A percentile compares a stretch with the other conserved stretches of the same genome.
phyloP scores from a whole-genome alignment of 1,284 basidiomycete genomes.

The Puccinia horiana region DNA sequence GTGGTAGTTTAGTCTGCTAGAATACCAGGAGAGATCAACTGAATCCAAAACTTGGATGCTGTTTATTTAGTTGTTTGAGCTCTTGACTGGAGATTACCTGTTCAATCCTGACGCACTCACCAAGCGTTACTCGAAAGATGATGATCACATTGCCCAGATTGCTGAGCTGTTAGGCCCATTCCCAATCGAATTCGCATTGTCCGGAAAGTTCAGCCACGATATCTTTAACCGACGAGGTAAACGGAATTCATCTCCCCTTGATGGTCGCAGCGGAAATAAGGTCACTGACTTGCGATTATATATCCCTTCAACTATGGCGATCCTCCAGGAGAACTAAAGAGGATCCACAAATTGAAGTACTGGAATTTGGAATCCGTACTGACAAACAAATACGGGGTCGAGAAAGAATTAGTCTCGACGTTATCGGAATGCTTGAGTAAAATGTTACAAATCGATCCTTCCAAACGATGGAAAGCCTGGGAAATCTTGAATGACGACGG shows the following conservation, averaged over 20 bases:
- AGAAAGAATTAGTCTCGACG: constrained; percentile 75
- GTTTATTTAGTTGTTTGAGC: constrained; percentile 71
- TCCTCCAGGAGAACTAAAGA: constrained; percentile 77
- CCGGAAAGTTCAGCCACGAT: constrained; percentile 90
- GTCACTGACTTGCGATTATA: not conserved
- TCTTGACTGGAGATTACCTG: constrained; percentile 80
- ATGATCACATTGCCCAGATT: constrained; percentile 98
- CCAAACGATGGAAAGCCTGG: constrained; percentile 75
- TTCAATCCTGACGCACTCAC: constrained; percentile 82
- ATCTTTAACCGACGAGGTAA: constrained; percentile 91
- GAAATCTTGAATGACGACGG: constrained; percentile 73
- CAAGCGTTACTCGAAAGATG: constrained; percentile 83
- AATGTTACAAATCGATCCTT: constrained; percentile 86
- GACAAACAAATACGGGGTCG: constrained; percentile 87
- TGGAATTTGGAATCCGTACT: constrained; percentile 90
- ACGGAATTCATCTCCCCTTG: constrained; percentile 52
- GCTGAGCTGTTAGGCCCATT: constrained; percentile 91
- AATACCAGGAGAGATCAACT: too few relatives aligned
- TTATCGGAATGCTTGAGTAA: constrained; percentile 82
- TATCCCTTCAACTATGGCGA: constrained; percentile 12
- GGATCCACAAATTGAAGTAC: constrained; percentile 87
- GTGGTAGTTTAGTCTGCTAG: too few relatives aligned
- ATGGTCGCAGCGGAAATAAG: not conserved
- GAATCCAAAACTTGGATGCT: constrained; percentile 69
- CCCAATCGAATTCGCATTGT: constrained; percentile 78